These are phyloP conservation scores for Sodiomyces alkalinus DNA, from an alignment of 2,329 filamentous ascomycete species.

Conservation along the genomic window DNA sequence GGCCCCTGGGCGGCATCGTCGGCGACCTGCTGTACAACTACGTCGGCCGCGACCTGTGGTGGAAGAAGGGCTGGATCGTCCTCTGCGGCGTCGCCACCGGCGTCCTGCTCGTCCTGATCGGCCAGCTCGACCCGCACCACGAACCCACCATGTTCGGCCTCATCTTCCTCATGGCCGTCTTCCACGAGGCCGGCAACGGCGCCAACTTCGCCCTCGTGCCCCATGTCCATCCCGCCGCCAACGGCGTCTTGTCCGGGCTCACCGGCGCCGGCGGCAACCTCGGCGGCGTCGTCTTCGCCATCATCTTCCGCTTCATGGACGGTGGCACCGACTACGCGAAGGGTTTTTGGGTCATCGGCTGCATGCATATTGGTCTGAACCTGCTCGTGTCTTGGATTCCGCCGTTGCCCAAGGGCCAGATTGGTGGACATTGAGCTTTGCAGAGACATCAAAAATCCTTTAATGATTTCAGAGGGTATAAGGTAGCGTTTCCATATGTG, in stretches of 20 bases:
- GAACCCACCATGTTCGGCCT: conserved; percentile 59
- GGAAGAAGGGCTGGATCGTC: conserved; percentile 43
- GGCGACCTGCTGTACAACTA: conserved; percentile 33
- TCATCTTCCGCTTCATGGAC: conserved; percentile 61
- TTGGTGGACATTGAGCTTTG: conserved; percentile 26
- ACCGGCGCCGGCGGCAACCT: conserved; percentile 72
- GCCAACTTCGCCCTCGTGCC: conserved; percentile 77
- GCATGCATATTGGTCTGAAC: conserved; percentile 57
- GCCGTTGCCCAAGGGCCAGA: conserved; percentile 38
- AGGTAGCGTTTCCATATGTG: no score
- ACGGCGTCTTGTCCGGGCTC: conserved; percentile 62
- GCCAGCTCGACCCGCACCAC: conserved; percentile 45
- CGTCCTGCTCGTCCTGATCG: conserved; percentile 44
- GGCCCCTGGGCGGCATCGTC: conserved; percentile 48
- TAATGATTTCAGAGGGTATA: no score
- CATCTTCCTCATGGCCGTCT: conserved; percentile 62
- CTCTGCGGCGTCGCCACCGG: conserved; percentile 47
- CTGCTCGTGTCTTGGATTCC: conserved; percentile 41
- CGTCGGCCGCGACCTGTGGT: conserved; percentile 21
- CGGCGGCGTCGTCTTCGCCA: conserved; percentile 70
- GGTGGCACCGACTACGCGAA: conserved; percentile 50
- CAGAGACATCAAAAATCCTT: no score
- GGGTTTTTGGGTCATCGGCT: conserved; percentile 70
- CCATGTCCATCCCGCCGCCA: conserved; percentile 71
- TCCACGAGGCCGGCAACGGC: conserved; percentile 74